Conservation (phyloP, 169 alveolate genomes). For the Hammondia hammondi region DNA sequence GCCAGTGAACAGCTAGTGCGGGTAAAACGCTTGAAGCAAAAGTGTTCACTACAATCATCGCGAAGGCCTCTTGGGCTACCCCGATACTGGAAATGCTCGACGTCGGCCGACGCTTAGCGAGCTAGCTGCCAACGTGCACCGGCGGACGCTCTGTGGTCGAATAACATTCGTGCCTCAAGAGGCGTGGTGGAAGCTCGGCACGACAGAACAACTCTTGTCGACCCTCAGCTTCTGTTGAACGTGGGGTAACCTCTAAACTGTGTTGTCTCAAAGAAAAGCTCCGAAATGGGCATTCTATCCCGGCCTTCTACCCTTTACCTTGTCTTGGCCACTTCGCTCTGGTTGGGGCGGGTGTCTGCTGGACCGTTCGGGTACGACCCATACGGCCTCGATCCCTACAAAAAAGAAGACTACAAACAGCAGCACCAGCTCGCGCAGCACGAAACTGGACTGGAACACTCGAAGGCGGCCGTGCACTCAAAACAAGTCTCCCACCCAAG, state of each 20-base stretch:
- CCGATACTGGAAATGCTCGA: not conserved
- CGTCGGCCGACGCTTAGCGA: not conserved
- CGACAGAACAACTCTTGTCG: not conserved
- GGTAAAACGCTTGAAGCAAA: too few relatives aligned
- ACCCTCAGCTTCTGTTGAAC: not conserved
- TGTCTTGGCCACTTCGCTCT: not conserved
- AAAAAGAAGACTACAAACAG: not conserved
- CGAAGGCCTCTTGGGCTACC: not conserved
- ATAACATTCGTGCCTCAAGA: not conserved
- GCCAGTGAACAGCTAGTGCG: too few relatives aligned
- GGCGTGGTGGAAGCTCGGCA: not conserved
- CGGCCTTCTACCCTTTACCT: not conserved
- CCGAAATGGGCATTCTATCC: not conserved
- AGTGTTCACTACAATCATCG: too few relatives aligned
- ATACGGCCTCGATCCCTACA: not conserved
- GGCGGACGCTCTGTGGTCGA: not conserved
- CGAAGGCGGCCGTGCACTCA: conserved; percentile 1
- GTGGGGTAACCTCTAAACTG: not conserved
- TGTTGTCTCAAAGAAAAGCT: not conserved
- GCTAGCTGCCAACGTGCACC: not conserved
- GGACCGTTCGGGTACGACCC: conserved; percentile 11
- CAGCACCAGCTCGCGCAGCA: not conserved
- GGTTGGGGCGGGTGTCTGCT: not conserved
- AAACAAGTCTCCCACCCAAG: not conserved
- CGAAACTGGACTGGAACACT: not conserved